These are phyloP conservation scores for Cladosporium sp. DNA, from an alignment of 2,329 filamentous ascomycete genomes.

Conservation along the genomic window DNA sequence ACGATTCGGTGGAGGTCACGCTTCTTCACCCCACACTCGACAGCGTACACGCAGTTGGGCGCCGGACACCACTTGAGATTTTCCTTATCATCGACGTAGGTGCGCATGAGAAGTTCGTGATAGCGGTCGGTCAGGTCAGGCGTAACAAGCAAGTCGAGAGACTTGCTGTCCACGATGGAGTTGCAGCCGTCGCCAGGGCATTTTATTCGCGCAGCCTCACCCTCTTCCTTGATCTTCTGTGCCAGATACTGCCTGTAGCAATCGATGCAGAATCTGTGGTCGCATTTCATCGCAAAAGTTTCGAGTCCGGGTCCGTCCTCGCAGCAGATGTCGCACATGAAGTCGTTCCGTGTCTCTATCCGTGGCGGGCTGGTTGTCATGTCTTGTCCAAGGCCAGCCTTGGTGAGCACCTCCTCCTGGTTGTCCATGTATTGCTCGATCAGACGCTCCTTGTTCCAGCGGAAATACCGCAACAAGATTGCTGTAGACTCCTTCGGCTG, in stretches of 20 bases:
- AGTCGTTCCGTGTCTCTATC: slow-evolving; percentile 67
- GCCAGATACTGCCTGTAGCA: slow-evolving; percentile 88
- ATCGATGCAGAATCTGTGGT: slow-evolving; percentile 84
- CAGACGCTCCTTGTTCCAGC: slow-evolving; percentile 94
- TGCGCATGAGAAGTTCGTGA: slow-evolving; percentile 78
- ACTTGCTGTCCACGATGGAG: slow-evolving; percentile 85
- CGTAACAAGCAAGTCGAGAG: slow-evolving; percentile 69
- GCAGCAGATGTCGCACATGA: slow-evolving; percentile 93
- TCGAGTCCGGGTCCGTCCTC: slow-evolving; percentile 73
- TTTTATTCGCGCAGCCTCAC: slow-evolving; percentile 89
- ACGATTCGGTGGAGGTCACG: slow-evolving; percentile 81
- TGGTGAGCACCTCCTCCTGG: slow-evolving; percentile 72
- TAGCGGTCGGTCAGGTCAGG: slow-evolving; percentile 61
- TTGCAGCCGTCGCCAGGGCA: slow-evolving; percentile 85
- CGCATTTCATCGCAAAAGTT: slow-evolving; percentile 92
- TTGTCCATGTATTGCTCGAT: slow-evolving; percentile 97
- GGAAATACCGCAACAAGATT: slow-evolving; percentile 80
- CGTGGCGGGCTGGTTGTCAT: slow-evolving; percentile 55
- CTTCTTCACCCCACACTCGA: slow-evolving; percentile 83
- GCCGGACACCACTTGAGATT: slow-evolving; percentile 96
- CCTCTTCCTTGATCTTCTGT: slow-evolving; percentile 93
- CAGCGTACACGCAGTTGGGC: slow-evolving; percentile 90
- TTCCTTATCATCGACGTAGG: slow-evolving; percentile 95
- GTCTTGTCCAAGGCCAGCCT: slow-evolving; percentile 70
- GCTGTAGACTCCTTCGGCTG: slow-evolving; percentile 84